These are phyloP conservation scores for Diaporthe sp. DNA, from an alignment of 2,329 filamentous ascomycete species.

Conservation along the genomic window DNA sequence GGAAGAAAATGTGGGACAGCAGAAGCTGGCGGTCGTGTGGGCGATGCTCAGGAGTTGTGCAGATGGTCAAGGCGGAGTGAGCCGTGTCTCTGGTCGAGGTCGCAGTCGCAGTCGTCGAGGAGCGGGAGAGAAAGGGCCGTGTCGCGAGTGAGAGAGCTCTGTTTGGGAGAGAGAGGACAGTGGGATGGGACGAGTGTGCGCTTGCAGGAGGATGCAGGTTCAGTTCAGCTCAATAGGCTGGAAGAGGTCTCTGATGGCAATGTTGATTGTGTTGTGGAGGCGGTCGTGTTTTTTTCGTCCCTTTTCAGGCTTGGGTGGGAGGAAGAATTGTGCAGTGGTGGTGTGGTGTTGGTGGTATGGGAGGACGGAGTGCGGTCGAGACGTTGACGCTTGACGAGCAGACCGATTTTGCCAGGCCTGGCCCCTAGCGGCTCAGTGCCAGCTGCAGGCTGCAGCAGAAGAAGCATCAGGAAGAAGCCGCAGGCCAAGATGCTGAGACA, in stretches of 20 bases:
- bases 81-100: conserved; percentile 10
- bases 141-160: conserved; percentile 18
- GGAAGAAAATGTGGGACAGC: conserved; percentile 15
- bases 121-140: neutral
- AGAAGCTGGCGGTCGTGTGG: neutral
- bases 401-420: conserved; percentile 22
- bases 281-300: conserved; percentile 10
- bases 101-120: conserved; percentile 13
- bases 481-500: neutral
- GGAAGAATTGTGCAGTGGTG: conserved; percentile 13
- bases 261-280: neutral
- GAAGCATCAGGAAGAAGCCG: neutral
- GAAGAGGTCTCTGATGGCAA: neutral
- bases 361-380: neutral
- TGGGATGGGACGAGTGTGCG: neutral
- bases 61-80: neutral
- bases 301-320: conserved; percentile 18
- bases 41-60: neutral
- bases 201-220: neutral
- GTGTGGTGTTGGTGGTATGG: neutral
- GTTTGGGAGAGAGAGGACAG: neutral
- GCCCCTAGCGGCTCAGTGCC: conserved; percentile 25
- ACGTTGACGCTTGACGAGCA: conserved; percentile 9
- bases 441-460: conserved; percentile 20
- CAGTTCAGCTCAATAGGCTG: conserved; percentile 11